Evolutionary conservation across 495 filamentous ascomycete species (phyloP).

Genomic region (Tuber umbilicatum): DNA sequence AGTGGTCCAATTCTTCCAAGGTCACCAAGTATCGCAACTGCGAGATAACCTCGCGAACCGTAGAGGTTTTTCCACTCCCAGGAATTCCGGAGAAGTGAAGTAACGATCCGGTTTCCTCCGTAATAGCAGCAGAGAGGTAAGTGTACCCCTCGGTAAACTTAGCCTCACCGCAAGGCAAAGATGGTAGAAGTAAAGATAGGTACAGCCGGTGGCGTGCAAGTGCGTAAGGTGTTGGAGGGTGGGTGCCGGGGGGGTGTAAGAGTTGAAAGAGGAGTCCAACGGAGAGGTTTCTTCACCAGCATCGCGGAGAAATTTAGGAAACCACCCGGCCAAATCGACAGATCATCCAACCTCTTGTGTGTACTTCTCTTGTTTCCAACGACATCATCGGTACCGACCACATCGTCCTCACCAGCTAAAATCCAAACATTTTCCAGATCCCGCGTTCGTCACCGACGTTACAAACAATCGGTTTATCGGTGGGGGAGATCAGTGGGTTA

Average conservation of each 20-base stretch:
- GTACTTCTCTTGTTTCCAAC: too few relatives aligned
- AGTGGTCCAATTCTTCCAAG: conserved; percentile 92
- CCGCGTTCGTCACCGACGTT: too few relatives aligned
- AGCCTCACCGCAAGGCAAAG: conserved; percentile 81
- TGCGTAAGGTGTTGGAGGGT: conserved; percentile 79
- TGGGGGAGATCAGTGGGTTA: too few relatives aligned
- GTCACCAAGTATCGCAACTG: conserved; percentile 77
- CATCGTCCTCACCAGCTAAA: too few relatives aligned
- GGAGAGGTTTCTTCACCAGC: conserved; percentile 79
- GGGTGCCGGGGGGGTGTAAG: conserved; percentile 69
- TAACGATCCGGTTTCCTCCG: conserved; percentile 83
- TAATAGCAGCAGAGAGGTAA: conserved; percentile 89
- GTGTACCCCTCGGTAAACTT: conserved; percentile 90
- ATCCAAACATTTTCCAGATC: too few relatives aligned
- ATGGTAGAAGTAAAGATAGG: conserved; percentile 84
- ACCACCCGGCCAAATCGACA: conserved; percentile 3
- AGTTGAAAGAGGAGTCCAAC: conserved; percentile 90
- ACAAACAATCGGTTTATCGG: too few relatives aligned
- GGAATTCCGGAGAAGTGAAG: conserved; percentile 99
- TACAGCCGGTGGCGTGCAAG: conserved; percentile 83
- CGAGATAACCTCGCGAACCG: conserved; percentile 90
- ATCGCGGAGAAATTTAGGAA: conserved; percentile 48
- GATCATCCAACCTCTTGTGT: conserved; percentile 53
- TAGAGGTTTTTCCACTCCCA: conserved; percentile 96
- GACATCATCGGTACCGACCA: too few relatives aligned